phyloP scores from a whole-genome alignment of 2,329 filamentous ascomycete species.

The Dothideomycetes sp. region DNA sequence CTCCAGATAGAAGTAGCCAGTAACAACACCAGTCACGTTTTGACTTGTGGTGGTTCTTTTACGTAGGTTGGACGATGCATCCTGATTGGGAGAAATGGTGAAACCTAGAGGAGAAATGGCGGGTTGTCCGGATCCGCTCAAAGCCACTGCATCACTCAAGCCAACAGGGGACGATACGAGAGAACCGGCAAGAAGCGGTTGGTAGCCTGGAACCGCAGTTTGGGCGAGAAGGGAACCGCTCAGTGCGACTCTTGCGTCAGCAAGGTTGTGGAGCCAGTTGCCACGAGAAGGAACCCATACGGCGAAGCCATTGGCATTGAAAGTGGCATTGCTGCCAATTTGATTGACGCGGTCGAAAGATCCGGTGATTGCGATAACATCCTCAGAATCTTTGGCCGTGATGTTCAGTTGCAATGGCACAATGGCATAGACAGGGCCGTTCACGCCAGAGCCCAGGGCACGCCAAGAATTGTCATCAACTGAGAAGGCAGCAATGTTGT shows the following conservation, averaged over 20 bases:
- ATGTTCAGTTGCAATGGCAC: slow-evolving; percentile 74
- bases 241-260: slow-evolving; percentile 53
- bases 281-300: slow-evolving; percentile 79
- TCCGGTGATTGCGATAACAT: slow-evolving; percentile 70
- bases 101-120: slow-evolving; percentile 45
- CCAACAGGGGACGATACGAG: slow-evolving; percentile 66
- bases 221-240: slow-evolving; percentile 64
- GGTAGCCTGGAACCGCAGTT: slow-evolving; percentile 51
- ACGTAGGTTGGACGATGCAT: slow-evolving; percentile 19
- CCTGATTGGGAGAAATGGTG: slow-evolving; percentile 34
- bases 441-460: slow-evolving; percentile 73
- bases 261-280: slow-evolving; percentile 81
- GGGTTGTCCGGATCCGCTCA: slow-evolving; percentile 40
- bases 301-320: slow-evolving; percentile 65
- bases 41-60: slow-evolving; percentile 35
- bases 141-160: slow-evolving; percentile 61
- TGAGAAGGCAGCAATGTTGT: slow-evolving; percentile 69
- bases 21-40: slow-evolving; percentile 58
- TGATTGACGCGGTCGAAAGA: slow-evolving; percentile 64
- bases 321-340: slow-evolving; percentile 54
- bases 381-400: slow-evolving; percentile 57
- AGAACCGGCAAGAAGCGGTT: slow-evolving; percentile 72
- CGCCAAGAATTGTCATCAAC: slow-evolving; percentile 60
- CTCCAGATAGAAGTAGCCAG: slow-evolving; percentile 67
- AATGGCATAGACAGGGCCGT: slow-evolving; percentile 66